Conservation (phyloP, 768 basidiomycete species). For the Termitomyces sp. region DNA sequence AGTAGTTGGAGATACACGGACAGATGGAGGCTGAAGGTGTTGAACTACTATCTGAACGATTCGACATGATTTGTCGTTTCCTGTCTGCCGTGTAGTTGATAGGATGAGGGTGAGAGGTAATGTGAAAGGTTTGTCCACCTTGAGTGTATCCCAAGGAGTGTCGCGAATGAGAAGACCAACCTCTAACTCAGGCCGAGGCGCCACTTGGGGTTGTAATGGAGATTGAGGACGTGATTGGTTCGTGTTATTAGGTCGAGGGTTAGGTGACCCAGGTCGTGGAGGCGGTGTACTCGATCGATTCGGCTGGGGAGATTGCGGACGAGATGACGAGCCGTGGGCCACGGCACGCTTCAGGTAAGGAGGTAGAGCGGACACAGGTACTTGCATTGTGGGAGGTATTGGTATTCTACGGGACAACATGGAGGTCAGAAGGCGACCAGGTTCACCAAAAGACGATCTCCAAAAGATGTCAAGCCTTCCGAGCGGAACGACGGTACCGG, state of each 20-base stretch:
- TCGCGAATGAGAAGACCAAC: conserved; percentile 51
- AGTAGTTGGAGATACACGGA: conserved; percentile 11
- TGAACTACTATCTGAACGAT: conserved; percentile 56
- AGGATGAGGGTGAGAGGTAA: conserved; percentile 50
- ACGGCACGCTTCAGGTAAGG: conserved; percentile 63
- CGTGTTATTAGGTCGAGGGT: conserved; percentile 34
- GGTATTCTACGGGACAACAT: conserved; percentile 83
- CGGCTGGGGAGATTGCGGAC: conserved; percentile 56
- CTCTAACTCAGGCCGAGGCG: conserved; percentile 38
- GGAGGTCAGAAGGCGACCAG: conserved; percentile 82
- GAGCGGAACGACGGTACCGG: conserved; percentile 72
- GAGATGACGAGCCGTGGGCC: conserved; percentile 34
- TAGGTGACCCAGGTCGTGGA: conserved; percentile 36
- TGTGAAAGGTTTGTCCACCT: conserved; percentile 54
- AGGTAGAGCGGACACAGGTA: conserved; percentile 69
- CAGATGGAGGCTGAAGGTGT: conserved; percentile 46
- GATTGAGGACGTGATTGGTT: conserved; percentile 29
- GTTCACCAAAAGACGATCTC: conserved; percentile 81
- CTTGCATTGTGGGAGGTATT: conserved; percentile 34
- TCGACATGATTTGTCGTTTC: conserved; percentile 27
- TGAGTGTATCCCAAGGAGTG: conserved; percentile 38
- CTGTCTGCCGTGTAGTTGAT: conserved; percentile 36
- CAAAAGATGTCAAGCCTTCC: conserved; percentile 89
- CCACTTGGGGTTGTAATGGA: conserved; percentile 20
- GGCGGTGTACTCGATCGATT: conserved; percentile 49